Evolutionary conservation across 306 rosid genomes (phyloP), one percentile per base, ranked within the genome.

Genomic region (Macrotyloma uniflorum): DNA sequence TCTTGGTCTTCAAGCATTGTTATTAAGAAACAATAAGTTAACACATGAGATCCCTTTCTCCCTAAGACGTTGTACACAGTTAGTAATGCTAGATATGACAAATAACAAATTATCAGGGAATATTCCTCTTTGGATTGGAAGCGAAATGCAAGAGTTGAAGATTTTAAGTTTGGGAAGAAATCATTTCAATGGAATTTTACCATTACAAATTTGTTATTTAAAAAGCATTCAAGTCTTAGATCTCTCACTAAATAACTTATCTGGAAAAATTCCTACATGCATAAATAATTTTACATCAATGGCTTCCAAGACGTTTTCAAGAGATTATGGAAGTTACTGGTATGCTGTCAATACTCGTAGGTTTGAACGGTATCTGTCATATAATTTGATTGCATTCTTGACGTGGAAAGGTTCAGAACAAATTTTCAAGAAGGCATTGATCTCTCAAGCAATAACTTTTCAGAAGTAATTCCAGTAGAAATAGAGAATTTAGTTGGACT

Each of bases 401-500:
- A 82, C 5, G 26, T 77, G 79, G 82, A 82, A 82, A 71, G 85
- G 79, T 42, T 19, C 4, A 5, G 19, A 70, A 4, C 19, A 5
- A 3, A 1, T 0, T 6, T 70, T 76, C 51, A 0, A 2, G 14
- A 36, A 36, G 11, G 49, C n/a, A 64, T 64, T 64, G 47, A 64
- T 64, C 70, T 64, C 36, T 82, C 85, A 18, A 75, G 74, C 65
- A 82, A 76, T 53, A 67, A 50, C 0, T 19, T 82, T 0, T 47
- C 46, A 3, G 51, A 15, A 15, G 47, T 32, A 22, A 77, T 77
- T 20, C 86, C 79, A 20, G 0, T 0, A 4, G 82, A 82, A 55
- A 3, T 71, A 4, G 49, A 5, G 0, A 3, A 1, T 46, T 62
- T 82, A 23, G 6, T 15, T 28, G 74, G 0, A 4, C 1, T 82